These are phyloP conservation scores for Debaryomyces nepalensis DNA, from an alignment of 1,139 yeast genomes.

Conservation along the genomic window DNA sequence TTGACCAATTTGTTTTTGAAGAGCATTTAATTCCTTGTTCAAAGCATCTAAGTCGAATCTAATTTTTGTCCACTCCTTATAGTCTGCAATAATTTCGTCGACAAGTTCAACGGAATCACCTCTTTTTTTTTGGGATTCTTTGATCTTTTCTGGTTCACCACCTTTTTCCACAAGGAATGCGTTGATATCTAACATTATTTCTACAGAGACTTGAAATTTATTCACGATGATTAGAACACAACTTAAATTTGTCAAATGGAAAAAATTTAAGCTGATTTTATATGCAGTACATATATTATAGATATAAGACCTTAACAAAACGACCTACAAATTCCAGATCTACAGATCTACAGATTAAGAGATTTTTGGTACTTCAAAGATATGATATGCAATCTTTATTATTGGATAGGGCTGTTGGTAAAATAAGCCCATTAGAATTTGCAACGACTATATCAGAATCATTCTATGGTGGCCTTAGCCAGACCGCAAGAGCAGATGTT, in stretches of 20 bases:
- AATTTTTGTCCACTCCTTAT: conserved; percentile 89
- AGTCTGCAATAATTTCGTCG: conserved; percentile 89
- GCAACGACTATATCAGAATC: conserved; percentile 47
- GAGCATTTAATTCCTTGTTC: conserved; percentile 83
- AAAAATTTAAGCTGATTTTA: conserved; percentile 3
- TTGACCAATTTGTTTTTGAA: conserved; percentile 90
- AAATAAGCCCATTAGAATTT: conserved; percentile 38
- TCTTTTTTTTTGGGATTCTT: conserved; percentile 89
- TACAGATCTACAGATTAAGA: too few species aligned
- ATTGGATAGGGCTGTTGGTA: conserved; percentile 37
- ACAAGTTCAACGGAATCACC: conserved; percentile 93
- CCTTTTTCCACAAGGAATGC: conserved; percentile 95
- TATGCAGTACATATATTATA: conserved; percentile 11
- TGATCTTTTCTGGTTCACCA: conserved; percentile 89
- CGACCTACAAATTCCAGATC: too few species aligned
- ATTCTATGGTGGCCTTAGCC: conserved; percentile 35
- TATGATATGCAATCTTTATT: conserved; percentile 44
- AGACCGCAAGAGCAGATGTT: conserved; percentile 29
- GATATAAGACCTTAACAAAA: too few species aligned
- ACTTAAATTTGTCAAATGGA: conserved; percentile 1
- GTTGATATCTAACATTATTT: conserved; percentile 81
- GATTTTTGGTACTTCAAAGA: not conserved
- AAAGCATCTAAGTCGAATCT: conserved; percentile 90
- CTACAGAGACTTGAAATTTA: not conserved
- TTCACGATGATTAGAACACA: not conserved